Percentiles rank a stretch among this genome's conserved stretches.
phyloP scores from a whole-genome alignment of 306 rosid species.

The Benincasa hispida region DNA sequence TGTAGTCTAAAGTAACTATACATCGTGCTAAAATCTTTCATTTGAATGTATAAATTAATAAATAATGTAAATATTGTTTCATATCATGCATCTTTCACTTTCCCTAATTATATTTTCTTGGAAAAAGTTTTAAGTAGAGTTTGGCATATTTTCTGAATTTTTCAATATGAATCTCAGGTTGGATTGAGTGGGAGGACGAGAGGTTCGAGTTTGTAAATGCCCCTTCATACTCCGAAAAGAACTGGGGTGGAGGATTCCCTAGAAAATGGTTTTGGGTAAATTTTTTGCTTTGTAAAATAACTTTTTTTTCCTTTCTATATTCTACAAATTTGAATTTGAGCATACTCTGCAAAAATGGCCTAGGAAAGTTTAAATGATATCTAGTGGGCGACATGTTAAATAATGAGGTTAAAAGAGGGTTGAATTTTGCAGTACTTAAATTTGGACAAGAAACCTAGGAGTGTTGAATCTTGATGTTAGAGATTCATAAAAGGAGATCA shows the following conservation, averaged over 20 bases:
- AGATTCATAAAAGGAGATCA: background rate
- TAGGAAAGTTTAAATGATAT: background rate
- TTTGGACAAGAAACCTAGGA: slow-evolving; percentile 1
- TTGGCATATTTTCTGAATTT: slow-evolving; percentile 17
- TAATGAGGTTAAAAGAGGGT: background rate
- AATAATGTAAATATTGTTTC: background rate
- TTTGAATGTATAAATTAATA: background rate
- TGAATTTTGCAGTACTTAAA: background rate
- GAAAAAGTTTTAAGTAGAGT: background rate
- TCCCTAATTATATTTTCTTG: background rate
- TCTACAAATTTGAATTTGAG: background rate
- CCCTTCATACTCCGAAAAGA: slow-evolving; percentile 87
- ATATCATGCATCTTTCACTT: background rate
- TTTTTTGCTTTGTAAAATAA: background rate
- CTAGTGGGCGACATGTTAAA: background rate
- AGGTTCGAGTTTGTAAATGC: slow-evolving; percentile 84
- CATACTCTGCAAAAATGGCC: background rate
- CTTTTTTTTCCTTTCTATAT: background rate
- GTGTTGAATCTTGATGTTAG: background rate
- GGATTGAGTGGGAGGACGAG: slow-evolving; percentile 99
- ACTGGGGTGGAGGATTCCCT: slow-evolving; percentile 97
- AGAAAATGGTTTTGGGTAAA: slow-evolving; percentile 99
- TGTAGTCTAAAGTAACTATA: background rate
- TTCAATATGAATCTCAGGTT: slow-evolving; percentile 59
- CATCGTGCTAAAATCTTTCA: background rate